phyloP scores from a whole-genome alignment of 495 filamentous ascomycete genomes.

The Penicillium canariense region DNA sequence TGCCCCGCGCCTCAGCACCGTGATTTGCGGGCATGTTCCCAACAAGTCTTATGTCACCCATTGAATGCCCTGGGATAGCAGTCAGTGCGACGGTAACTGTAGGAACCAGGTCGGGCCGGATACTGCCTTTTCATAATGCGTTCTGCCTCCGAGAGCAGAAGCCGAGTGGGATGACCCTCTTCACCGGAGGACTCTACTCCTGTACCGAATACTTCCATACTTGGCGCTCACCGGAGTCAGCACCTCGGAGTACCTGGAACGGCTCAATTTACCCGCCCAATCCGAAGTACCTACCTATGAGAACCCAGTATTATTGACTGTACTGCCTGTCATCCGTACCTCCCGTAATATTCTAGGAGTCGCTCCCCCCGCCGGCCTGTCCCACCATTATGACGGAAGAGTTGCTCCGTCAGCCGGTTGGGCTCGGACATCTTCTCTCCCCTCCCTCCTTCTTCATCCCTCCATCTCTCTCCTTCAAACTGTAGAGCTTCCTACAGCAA shows the following conservation, averaged over 20 bases:
- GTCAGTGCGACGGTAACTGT: not conserved
- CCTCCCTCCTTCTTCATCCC: constrained; percentile 14
- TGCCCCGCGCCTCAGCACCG: constrained; percentile 31
- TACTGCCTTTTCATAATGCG: constrained; percentile 16
- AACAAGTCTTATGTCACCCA: not conserved
- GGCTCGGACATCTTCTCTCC: constrained; percentile 20
- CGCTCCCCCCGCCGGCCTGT: not conserved
- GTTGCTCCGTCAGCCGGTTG: constrained; percentile 44
- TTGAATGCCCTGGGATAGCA: not conserved
- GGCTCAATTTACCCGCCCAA: not conserved
- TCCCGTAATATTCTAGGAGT: not conserved
- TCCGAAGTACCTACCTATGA: not conserved
- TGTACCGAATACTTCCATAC: constrained; percentile 16
- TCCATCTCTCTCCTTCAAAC: constrained; percentile 14
- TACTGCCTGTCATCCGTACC: too few species aligned
- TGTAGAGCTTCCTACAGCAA: too few species aligned
- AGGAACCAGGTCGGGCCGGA: constrained; percentile 16
- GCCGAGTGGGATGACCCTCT: constrained; percentile 29
- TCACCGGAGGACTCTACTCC: constrained; percentile 47
- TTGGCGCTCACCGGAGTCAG: constrained; percentile 19
- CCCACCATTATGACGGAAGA: constrained; percentile 42
- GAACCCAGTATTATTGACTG: not conserved
- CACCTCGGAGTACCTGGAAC: not conserved
- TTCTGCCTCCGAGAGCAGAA: constrained; percentile 16
- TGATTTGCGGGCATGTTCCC: not conserved